Conservation (phyloP, 1,284 basidiomycete genomes). For the Ceratobasidium sp. region DNA sequence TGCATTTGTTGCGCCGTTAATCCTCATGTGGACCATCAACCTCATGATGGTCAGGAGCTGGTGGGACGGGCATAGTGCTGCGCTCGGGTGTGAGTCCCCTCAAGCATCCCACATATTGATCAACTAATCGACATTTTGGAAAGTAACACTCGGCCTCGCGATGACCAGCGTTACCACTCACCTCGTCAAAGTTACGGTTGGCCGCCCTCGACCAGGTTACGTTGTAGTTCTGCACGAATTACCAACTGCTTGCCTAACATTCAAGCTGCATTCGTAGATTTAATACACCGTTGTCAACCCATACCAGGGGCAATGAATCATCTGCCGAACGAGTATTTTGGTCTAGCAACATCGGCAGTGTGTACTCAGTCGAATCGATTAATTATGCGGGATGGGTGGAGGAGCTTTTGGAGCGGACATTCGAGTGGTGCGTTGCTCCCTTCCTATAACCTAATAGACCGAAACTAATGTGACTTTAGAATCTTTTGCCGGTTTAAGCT, state of each 20-base stretch:
- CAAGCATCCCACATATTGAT: not conserved
- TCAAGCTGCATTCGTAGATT: conserved; percentile 2
- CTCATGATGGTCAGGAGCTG: conserved; percentile 78
- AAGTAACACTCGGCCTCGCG: conserved; percentile 80
- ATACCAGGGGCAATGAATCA: conserved; percentile 71
- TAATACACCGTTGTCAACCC: conserved; percentile 86
- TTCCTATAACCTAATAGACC: not conserved
- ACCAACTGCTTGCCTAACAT: not conserved
- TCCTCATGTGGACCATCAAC: conserved; percentile 78
- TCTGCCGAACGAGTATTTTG: conserved; percentile 67
- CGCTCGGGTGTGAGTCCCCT: conserved; percentile 72
- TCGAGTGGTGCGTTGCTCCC: conserved; percentile 73
- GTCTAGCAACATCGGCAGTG: conserved; percentile 80
- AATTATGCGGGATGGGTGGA: conserved; percentile 86
- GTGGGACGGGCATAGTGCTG: conserved; percentile 91
- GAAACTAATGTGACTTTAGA: conserved; percentile 63
- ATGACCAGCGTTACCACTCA: conserved; percentile 88
- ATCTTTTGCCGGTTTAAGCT: conserved; percentile 93
- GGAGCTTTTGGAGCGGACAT: conserved; percentile 95
- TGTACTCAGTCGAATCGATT: conserved; percentile 79
- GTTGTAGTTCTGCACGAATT: conserved; percentile 40
- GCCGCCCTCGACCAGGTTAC: conserved; percentile 86
- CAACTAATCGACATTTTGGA: conserved; percentile 31
- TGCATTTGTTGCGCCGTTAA: conserved; percentile 75
- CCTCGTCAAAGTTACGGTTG: conserved; percentile 83